Conservation (phyloP, 140 eudicot genomes). For the Senecio squalidus region DNA sequence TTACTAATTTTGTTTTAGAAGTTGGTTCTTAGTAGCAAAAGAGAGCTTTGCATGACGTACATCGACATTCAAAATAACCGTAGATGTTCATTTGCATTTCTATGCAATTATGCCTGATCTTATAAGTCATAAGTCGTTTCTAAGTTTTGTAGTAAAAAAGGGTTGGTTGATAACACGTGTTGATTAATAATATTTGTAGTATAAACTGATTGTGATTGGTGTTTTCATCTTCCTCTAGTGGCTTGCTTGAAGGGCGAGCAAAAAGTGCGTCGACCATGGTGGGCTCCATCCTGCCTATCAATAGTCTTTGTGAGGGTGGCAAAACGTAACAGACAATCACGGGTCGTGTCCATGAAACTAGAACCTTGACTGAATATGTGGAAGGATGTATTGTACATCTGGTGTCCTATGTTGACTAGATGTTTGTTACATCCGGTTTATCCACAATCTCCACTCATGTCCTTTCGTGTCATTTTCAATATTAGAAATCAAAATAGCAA, state of each 20-base stretch:
- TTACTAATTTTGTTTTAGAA: neutral
- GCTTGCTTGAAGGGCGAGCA: constrained; percentile 99
- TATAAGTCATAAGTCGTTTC: neutral
- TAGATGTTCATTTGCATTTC: neutral
- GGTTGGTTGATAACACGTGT: constrained; percentile 25
- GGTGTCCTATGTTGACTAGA: constrained; percentile 2
- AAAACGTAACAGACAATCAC: constrained; percentile 80
- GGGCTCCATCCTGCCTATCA: constrained; percentile 92
- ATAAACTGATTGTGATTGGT: constrained; percentile 22
- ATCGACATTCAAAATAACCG: neutral
- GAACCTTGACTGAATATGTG: constrained; percentile 40
- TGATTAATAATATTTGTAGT: neutral
- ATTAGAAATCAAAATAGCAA: constrained; percentile 30
- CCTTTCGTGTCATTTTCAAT: constrained; percentile 20
- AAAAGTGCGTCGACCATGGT: constrained; percentile 87
- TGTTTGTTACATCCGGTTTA: constrained; percentile 19
- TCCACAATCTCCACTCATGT: constrained; percentile 18
- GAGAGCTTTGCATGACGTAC: constrained; percentile 1
- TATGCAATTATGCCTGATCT: neutral
- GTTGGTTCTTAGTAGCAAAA: neutral
- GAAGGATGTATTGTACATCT: constrained; percentile 19
- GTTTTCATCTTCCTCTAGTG: constrained; percentile 36
- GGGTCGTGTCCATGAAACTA: constrained; percentile 93
- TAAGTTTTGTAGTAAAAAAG: constrained; percentile 2
- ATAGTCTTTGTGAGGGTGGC: constrained; percentile 55